Conservation (phyloP, 805 yeast genomes). For the Candida caryicola region DNA sequence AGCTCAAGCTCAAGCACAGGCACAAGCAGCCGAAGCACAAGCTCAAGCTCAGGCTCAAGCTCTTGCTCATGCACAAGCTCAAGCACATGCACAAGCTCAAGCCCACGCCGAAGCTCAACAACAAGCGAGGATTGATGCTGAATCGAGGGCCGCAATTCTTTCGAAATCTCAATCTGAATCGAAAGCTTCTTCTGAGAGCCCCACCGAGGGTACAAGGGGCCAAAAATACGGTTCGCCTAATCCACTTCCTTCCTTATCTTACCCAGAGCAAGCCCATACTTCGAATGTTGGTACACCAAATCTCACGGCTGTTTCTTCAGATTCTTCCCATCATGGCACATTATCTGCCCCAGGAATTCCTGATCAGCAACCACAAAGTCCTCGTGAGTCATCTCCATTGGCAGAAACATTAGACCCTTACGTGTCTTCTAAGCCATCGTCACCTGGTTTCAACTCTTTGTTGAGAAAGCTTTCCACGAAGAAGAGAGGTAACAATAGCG, state of each 20-base stretch:
- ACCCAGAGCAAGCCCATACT: constrained; percentile 43
- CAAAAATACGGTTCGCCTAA: not conserved
- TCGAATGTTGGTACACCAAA: constrained; percentile 18
- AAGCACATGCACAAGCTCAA: constrained; percentile 7
- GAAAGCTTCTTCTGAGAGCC: not conserved
- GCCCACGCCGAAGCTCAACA: constrained; percentile 3
- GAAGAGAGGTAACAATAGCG: constrained; percentile 14
- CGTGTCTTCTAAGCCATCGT: constrained; percentile 18
- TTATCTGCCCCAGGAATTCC: constrained; percentile 15
- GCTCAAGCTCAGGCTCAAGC: constrained; percentile 8
- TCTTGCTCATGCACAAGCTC: constrained; percentile 5
- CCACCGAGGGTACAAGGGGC: not conserved
- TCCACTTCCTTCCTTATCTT: constrained; percentile 18
- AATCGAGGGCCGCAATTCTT: constrained; percentile 1
- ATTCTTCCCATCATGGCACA: not conserved
- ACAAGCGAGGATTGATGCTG: constrained; percentile 1
- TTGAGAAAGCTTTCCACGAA: constrained; percentile 37
- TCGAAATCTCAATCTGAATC: constrained; percentile 1
- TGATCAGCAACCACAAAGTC: constrained; percentile 29
- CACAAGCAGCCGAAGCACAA: constrained; percentile 4
- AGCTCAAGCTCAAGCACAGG: constrained; percentile 4
- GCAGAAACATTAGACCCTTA: constrained; percentile 35
- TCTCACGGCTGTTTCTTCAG: constrained; percentile 1
- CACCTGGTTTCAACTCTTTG: constrained; percentile 31
- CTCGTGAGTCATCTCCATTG: constrained; percentile 16